Evolutionary conservation across 2,329 filamentous ascomycete species (phyloP), one percentile per base, ranked within the genome.

Genomic region (Penicillium sp.): DNA sequence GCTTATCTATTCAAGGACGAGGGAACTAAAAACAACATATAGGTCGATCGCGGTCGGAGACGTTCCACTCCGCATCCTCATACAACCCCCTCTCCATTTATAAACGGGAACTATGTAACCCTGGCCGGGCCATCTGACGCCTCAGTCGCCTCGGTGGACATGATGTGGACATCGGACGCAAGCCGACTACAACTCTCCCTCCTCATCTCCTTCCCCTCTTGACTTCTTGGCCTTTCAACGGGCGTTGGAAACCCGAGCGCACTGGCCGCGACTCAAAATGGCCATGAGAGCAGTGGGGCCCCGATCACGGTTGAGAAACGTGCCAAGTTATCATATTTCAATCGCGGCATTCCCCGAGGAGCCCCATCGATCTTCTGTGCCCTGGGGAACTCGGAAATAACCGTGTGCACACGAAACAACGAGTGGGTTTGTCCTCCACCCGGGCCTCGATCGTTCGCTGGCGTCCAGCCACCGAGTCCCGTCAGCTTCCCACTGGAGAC

Each of bases 71-170:
- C 33, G 46, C 44, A 39, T 27, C 18, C 42, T 22, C 46, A 44
- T 44, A 49, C 46, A 41, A 41, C 48, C 35, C 35, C 43, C 41
- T 28, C 52, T 45, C 45, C 41, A 38, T 50, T 31, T 35, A 38
- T 48, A 25, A 48, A 48, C 54, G 54, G 54, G 44, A 49, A 53
- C 60, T 61, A 62, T 62, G 60, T 62, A 62, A 62, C 60, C 60
- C 49, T 62, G 51, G 55, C 39, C 33, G 41, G 38, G 41, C 22
- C 20, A 48, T 53, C 50, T 48, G 47, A 58, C 50, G 45, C 55
- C 49, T 55, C 35, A 14, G 35, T 38, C 35, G 35, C 33, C 33
- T 18, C 11, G 35, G 14, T 35, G n/a, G 33, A 38, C 16, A 22
- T 13, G 9, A 22, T 38, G 18, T 20, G 18, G 35, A 38, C 35